Evolutionary conservation across 257 asterid genomes (phyloP), one percentile per base, ranked within the genome.

Genomic region (Nicotiana benthamiana): DNA sequence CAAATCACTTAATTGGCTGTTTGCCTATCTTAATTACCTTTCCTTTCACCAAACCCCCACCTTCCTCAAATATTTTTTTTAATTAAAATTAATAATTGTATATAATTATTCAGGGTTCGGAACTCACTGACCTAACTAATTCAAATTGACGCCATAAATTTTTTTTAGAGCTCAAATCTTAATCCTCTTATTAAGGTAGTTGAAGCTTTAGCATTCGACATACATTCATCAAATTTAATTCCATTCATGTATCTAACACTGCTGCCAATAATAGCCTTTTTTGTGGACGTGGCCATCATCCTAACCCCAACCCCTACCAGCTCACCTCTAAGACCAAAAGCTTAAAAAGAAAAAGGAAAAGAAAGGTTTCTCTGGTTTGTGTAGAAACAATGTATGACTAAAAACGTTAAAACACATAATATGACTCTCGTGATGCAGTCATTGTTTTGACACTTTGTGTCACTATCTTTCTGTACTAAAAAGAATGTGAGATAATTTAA

Each of bases 161-260:
- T 0, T 2, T 67, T 1, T 32, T 0, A n/a, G 4, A 16, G 9
- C 1, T n/a, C 1, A 56, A 56, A 12, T 9, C 0, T 2, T 7
- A 6, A 5, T 22, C 1, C 0, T 70, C 0, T 43, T 0, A 22
- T 8, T 16, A 0, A 70, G 4, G 26, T 3, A 5, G 6, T 13
- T 1, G 17, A 13, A 27, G 13, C 15, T 11, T 12, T 6, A 6
- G 1, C 0, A 1, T 70, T 70, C 28, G 30, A 60, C 13, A 22
- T 64, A 6, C 6, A 17, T 66, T 18, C 17, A 66, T 18, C 75
- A 66, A 65, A 30, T 17, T 32, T 1, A 40, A 63, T 27, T 63
- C 6, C 12, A 15, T 63, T 28, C 72, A 63, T 63, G 43, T 2
- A 63, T 28, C 46, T 65, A 28, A 17, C 16, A 32, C 9, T 18